Percentiles rank a stretch among this genome's conserved stretches.
Conservation (phyloP, 768 basidiomycete genomes). For the Podaxis sp. region DNA sequence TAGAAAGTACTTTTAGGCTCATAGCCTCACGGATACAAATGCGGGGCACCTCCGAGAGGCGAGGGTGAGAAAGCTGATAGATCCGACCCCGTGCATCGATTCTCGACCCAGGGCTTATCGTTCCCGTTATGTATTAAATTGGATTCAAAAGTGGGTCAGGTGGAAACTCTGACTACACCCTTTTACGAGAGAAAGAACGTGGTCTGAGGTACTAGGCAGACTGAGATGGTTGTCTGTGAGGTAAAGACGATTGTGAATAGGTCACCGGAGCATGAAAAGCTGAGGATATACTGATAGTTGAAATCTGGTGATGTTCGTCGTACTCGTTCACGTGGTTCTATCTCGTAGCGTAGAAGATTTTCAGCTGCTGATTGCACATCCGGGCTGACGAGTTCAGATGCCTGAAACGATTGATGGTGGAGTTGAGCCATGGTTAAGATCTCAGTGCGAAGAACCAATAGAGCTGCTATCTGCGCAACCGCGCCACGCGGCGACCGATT, state of each 20-base stretch:
- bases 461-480: neutral
- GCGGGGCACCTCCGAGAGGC: neutral
- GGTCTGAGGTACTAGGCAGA: neutral
- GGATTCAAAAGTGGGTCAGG: neutral
- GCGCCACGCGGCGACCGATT: neutral
- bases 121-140: neutral
- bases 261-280: neutral
- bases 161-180: neutral
- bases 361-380: neutral
- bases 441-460: neutral
- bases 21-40: neutral
- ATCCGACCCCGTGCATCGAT: neutral
- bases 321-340: neutral
- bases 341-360: neutral
- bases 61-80: neutral
- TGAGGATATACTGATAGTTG: neutral
- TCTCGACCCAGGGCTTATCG: neutral
- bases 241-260: too few species aligned
- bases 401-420: neutral
- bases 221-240: neutral
- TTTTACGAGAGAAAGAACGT: neutral
- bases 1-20: neutral
- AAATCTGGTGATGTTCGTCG: neutral
- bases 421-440: neutral
- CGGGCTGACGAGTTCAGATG: neutral